Conservation (phyloP, 768 basidiomycete genomes). For the Ephemerocybe angulata region DNA sequence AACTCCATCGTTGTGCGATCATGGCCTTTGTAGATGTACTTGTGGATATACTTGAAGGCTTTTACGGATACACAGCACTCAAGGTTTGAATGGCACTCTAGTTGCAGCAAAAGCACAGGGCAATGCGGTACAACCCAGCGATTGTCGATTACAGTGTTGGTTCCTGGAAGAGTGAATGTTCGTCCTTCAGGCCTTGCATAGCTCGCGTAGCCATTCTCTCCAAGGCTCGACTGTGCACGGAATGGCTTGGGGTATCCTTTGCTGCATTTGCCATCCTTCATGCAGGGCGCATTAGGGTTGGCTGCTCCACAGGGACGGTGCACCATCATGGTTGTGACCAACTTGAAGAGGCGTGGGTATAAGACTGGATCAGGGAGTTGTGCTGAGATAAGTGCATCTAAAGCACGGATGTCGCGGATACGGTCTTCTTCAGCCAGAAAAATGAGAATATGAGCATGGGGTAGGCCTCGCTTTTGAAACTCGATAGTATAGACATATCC, state of each 20-base stretch:
- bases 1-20: constrained; percentile 31
- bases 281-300: constrained; percentile 33
- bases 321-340: constrained; percentile 41
- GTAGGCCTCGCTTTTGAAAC: constrained; percentile 55
- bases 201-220: constrained; percentile 38
- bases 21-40: constrained; percentile 50
- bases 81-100: constrained; percentile 47
- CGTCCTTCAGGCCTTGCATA: constrained; percentile 32
- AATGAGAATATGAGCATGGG: constrained; percentile 52
- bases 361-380: constrained; percentile 32
- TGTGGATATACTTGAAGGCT: constrained; percentile 43
- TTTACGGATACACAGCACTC: constrained; percentile 37
- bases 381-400: not conserved
- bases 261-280: constrained; percentile 38
- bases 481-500: constrained; percentile 51
- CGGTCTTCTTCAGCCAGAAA: not conserved
- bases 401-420: not conserved
- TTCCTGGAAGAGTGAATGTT: constrained; percentile 3
- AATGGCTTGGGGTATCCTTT: constrained; percentile 44
- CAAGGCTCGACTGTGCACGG: constrained; percentile 27
- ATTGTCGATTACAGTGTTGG: constrained; percentile 26
- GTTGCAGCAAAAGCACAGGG: constrained; percentile 31
- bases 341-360: constrained; percentile 37
- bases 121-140: constrained; percentile 39
- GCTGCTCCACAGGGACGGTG: constrained; percentile 45